These are phyloP conservation scores for Ogataea chonburiensis DNA, from an alignment of 805 yeast species.

Conservation along the genomic window DNA sequence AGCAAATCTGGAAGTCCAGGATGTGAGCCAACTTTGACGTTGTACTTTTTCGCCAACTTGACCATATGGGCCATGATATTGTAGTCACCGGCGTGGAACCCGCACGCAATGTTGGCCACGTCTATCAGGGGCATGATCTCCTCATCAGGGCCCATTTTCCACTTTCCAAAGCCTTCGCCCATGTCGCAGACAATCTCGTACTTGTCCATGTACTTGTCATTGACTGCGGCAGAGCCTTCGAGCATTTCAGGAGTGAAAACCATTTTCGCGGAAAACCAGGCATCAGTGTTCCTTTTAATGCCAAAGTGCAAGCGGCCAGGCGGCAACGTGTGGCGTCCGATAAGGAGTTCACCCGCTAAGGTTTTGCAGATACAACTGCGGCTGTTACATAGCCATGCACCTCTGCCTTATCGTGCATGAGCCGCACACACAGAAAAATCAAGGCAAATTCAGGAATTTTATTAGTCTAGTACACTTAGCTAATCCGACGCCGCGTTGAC, in stretches of 20 bases:
- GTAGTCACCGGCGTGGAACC: constrained; percentile 42
- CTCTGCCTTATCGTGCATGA: not conserved
- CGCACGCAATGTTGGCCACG: constrained; percentile 42
- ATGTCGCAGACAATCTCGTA: constrained; percentile 19
- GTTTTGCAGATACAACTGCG: no score
- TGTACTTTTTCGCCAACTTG: constrained; percentile 34
- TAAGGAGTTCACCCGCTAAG: constrained; percentile 1
- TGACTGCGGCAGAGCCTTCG: constrained; percentile 20
- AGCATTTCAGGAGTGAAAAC: constrained; percentile 6
- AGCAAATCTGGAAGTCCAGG: constrained; percentile 40
- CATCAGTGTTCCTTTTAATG: no score
- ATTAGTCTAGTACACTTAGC: no score
- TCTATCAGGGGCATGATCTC: constrained; percentile 41
- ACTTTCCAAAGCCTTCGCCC: constrained; percentile 38
- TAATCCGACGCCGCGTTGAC: not conserved
- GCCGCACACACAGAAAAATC: constrained; percentile 3
- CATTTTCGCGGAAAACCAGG: no score
- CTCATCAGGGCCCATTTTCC: constrained; percentile 40
- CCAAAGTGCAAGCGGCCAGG: no score
- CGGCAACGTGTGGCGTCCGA: no score
- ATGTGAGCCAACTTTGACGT: constrained; percentile 40
- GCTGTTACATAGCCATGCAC: no score
- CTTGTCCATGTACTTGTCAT: constrained; percentile 26
- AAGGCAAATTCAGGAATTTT: no score
- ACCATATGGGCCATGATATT: constrained; percentile 38